Evolutionary conservation across 345 rosid genomes (phyloP).

Genomic region (Punica granatum): DNA sequence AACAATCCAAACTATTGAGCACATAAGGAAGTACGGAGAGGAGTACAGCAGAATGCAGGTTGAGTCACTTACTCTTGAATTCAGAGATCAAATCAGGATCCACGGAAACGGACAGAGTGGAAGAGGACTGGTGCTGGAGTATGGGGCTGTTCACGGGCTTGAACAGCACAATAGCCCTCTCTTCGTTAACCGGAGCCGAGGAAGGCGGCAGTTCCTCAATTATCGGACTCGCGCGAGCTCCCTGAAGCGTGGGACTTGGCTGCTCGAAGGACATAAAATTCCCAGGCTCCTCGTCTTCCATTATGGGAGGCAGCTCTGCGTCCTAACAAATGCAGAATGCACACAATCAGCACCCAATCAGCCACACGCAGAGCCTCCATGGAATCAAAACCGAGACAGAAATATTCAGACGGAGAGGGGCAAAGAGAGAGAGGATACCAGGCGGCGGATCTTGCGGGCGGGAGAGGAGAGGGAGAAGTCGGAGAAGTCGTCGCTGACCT

Average conservation of each 20-base stretch:
- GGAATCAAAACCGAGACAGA: not conserved
- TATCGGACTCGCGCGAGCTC: not conserved
- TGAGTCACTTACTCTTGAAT: constrained; percentile 38
- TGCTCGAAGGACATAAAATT: not conserved
- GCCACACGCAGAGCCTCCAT: not conserved
- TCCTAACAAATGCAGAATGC: constrained; percentile 21
- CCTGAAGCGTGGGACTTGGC: not conserved
- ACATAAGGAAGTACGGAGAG: not conserved
- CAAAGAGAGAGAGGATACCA: constrained; percentile 30
- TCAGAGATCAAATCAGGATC: constrained; percentile 37
- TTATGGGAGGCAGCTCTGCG: constrained; percentile 47
- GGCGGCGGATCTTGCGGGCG: constrained; percentile 67
- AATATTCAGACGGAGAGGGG: not conserved
- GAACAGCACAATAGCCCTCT: constrained; percentile 62
- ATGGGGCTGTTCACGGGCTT: constrained; percentile 25
- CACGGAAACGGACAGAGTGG: constrained; percentile 23
- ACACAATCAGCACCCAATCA: not conserved
- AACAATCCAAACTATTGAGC: not conserved
- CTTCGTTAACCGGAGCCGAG: constrained; percentile 28
- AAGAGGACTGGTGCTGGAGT: constrained; percentile 13
- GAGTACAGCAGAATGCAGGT: not conserved
- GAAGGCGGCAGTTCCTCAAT: constrained; percentile 12
- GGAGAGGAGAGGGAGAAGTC: constrained; percentile 80
- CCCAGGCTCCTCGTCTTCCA: constrained; percentile 48
- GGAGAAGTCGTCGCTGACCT: constrained; percentile 63